Base-by-base conservation (phyloP, 2,329 filamentous ascomycete species). In the Aspergillus sp. region DNA sequence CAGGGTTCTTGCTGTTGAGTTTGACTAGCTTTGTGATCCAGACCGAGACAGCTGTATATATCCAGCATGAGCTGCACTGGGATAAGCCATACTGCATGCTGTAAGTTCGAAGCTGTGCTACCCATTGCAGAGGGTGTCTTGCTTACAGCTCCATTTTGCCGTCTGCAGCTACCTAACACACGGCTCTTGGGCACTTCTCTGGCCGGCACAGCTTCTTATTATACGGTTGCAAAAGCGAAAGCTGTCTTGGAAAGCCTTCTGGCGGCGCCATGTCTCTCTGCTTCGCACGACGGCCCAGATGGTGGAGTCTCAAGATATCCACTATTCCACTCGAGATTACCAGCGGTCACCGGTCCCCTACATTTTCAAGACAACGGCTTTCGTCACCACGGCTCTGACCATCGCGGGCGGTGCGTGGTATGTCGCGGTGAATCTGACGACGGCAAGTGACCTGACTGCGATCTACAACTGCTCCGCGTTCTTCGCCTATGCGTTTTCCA, bases 1-100 rank as follows among this genome's bases (percentile, higher is more conserved):
- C 74, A 32, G 74, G 86, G 45, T 95, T 95, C 60, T 71, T 98
- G 39, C 63, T 81, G 17, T 55, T 95, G 45, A 91, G 83, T 53
- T 69, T 98, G 52, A 66, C 93, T 37, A 82, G 83, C 53, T 98
- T 98, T 57, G 85, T 86, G 29, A 69, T 94, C 4, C 91, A 98
- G 72, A 96, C 91, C 3, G 89, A 96, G 68, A 86, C 93, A 33
- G 89, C 88, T 8, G 80, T 93, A 7, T 88, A 95, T 63, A 91
- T 98, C 40, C 89, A 96, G 65, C 80, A 89, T 57, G 79, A 91
- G 39, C 64, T 95, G 42, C 78, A 82, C 42, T 98, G 91, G 91
- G 77, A 93, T 64, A 98, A 98, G 67, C 85, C 91, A n/a, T 98
- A 95, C 66, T 93, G 86, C 69, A 98, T 98, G 91, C 76, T 98